Base-by-base conservation (phyloP, 164 flowering plant species). In the Annona cherimola region DNA sequence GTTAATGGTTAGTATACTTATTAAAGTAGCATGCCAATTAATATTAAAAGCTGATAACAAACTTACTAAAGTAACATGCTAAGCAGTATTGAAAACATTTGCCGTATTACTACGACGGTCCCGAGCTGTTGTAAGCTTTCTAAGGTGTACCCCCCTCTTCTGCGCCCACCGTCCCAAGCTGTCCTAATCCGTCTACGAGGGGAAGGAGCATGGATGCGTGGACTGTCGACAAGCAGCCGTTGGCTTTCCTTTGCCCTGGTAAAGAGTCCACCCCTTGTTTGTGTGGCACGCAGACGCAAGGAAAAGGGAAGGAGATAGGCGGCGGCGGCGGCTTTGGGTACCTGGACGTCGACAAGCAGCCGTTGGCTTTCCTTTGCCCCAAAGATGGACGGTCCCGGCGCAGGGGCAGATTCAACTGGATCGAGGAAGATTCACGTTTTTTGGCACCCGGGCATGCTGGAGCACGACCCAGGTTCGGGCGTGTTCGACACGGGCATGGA, bases 381-480 rank as follows among this genome's bases (percentile, higher is more conserved):
- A 0, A 6, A 26, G 2, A 78, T 72, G 79, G 75, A 63, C 35
- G 63, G 73, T 72, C 35, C 35, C 1, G 35, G 35, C 35, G 35
- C 35, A 26, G 35, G 35, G 35, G 35, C 35, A 26, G 35, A 26
- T 26, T 41, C 72, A 54, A 20, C 79, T 3, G 8, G 72, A 59
- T 40, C 83, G 4, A 67, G 77, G 8, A 67, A 68, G 41, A 74
- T 92, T 3, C 70, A 90, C 64, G 96, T 91, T 12, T 93, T 93
- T 81, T 93, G 94, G 96, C 83, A 91, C 72, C 87, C 85, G 42
- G 97, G 93, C 2, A 91, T 94, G 98, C 89, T 94, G 45, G 67
- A 76, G 2, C 99, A 94, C 73, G 86, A 91, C 71, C 43, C 90
- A 11, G 97, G 95, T 26, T 67, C 35, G 4, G 99, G 99, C 5